Evolutionary conservation across 1,139 yeast species (phyloP), one percentile per base, ranked within the genome.

Genomic region (Zygosaccharomyces pseudobailii): DNA sequence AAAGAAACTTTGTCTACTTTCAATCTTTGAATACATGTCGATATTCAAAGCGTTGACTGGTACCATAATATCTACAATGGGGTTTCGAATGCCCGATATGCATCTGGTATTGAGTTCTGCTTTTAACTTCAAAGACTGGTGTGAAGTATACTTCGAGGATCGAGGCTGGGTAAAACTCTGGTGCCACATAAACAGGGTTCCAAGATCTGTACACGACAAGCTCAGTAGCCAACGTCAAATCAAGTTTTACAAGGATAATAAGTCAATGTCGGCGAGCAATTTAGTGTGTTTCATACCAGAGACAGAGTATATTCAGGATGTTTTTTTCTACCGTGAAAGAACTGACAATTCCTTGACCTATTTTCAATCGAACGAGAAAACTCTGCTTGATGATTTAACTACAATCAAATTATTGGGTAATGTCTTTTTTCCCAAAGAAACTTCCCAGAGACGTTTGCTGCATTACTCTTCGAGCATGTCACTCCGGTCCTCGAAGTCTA

Each of bases 51-150:
- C 65, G 5, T 43, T 62, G 25, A 63, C 68, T 3, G 68, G 64
- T 9, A 52, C 62, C 2, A 36, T 64, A 3, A 57, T 63, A 7
- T 58, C 66, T 3, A 45, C 56, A 2, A 39, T 60, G 39, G 67
- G 67, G 4, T 33, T 58, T 10, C 49, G 49, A 38, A 52, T 64
- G 47, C 57, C 63, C 6, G 67, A 63, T 48, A 63, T 63, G 35
- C 57, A 58, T 44, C 38, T 62, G 13, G 51, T 64, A 5, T 43
- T 64, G 36, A 53, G 57, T 38, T 57, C 63, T 6, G 54, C 55
- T 25, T 61, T 50, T 38, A 59, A 55, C 45, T 64, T 57, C 46
- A 61, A 62, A 46, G 68, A 64, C 48, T 64, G 68, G 68, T 64
- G 68, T 42, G 62, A 61, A 42, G 53, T 62, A 20, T 57, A 60